Evolutionary conservation across 805 yeast species (phyloP), one percentile per base, ranked within the genome.

Genomic region (Hanseniaspora guilliermondii): DNA sequence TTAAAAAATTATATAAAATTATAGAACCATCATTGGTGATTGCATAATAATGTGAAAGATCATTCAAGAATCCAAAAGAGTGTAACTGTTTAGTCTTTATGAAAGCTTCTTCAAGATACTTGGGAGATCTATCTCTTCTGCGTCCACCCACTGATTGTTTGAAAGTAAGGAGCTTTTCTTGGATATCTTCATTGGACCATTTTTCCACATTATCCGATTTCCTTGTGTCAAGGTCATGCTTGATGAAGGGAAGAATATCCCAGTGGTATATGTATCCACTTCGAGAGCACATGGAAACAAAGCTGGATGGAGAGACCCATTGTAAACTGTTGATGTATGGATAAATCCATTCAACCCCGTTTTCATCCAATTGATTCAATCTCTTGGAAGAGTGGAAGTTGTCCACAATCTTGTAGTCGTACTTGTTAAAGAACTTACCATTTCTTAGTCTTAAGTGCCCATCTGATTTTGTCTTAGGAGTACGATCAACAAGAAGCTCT

Each of bases 311-410:
- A 14, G 22, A 36, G 6, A 37, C 21, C 55, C 55, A 50, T 17
- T 17, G 6, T 0, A 50, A 3, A 11, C 36, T 44, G 44, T 50
- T 50, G 4, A 50, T 42, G 27, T 40, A 50, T 3, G 55, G 55
- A 24, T 44, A 44, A 16, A 50, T 35, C 55, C 55, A 50, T 19
- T 50, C 55, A 35, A 50, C 55, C 25, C 55, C 55, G 17, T 50
- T 50, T 25, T 50, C 55, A 44, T 50, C 55, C 9, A 50, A 17
- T 19, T 17, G 30, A 19, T 44, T 50, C 22, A 50, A 4, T 27
- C 55, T 42, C 38, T 50, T 50, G 4, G 49, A 8, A 2, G 48
- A 21, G n/a, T 33, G 38, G 47, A 42, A 50, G 38, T 50, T 50
- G 21, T 44, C 49, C 8, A 50, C 38, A 2, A 50, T 42, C 16